These are phyloP conservation scores for Termitomyces sp. DNA, from an alignment of 768 basidiomycete species.

Conservation along the genomic window DNA sequence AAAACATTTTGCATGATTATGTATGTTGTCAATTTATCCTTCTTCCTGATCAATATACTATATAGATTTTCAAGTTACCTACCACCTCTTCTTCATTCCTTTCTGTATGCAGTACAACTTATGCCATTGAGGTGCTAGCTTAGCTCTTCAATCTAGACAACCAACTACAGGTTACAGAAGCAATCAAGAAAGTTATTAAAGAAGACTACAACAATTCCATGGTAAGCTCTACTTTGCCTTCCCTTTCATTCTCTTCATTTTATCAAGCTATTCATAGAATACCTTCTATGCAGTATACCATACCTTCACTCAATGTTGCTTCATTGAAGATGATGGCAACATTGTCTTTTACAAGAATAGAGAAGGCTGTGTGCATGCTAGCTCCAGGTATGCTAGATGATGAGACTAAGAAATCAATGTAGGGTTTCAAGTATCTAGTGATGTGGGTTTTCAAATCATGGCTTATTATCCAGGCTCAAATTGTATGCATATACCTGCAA, in stretches of 20 bases:
- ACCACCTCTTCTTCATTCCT: slow-evolving; percentile 61
- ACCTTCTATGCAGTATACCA: slow-evolving; percentile 57
- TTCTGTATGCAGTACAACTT: slow-evolving; percentile 31
- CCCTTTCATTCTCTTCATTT: not conserved
- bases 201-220: slow-evolving; percentile 62
- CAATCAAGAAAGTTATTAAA: slow-evolving; percentile 47
- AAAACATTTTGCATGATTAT: slow-evolving; percentile 48
- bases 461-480: too few species aligned
- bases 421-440: too few species aligned
- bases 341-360: slow-evolving; percentile 61
- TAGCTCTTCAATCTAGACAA: slow-evolving; percentile 37
- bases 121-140: not conserved
- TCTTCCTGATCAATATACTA: not conserved
- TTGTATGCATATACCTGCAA: too few species aligned
- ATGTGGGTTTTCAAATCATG: too few species aligned
- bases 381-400: slow-evolving; percentile 17
- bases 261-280: slow-evolving; percentile 29
- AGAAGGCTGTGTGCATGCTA: slow-evolving; percentile 35
- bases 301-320: slow-evolving; percentile 56
- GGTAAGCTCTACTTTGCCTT: slow-evolving; percentile 24
- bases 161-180: slow-evolving; percentile 51
- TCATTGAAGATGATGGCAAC: slow-evolving; percentile 61
- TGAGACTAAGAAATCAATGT: slow-evolving; percentile 7
- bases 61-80: slow-evolving; percentile 38
- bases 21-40: slow-evolving; percentile 18